Base-by-base conservation (phyloP, 2,329 filamentous ascomycete species). In the Ilyonectria destructans region DNA sequence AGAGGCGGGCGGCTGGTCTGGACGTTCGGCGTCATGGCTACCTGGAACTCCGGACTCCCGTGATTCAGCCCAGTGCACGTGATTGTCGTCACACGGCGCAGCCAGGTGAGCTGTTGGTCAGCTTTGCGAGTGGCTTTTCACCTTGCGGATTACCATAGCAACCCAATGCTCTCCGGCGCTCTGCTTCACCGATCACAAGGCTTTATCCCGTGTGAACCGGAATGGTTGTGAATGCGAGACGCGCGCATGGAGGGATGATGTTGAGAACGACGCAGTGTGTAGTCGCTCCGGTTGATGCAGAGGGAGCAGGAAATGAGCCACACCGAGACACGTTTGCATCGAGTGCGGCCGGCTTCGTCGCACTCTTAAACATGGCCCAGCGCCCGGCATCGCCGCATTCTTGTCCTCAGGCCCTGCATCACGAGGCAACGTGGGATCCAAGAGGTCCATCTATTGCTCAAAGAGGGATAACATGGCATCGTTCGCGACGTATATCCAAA, bases 1-100 rank as follows among this genome's bases (percentile, higher is more conserved):
- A 79, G 83, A 77, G 72, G 80, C 77, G 77, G 86, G 78, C 79
- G 85, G 79, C 67, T 77, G 73, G 77, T 73, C 71, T 74, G 69
- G 19, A 74, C 58, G 69, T 76, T 71, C 58, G 75, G 71, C 65
- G 69, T 68, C 75, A 77, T 77, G 46, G 48, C 66, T 62, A 58
- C 60, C 58, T 65, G 9, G 33, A 56, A 12, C 48, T 58, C 49
- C 55, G 62, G 49, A 31, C 33, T 61, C 57, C 67, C 74, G 71
- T 74, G 68, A 77, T 74, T 61, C 69, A 59, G 71, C 65, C 55
- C 52, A 57, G 63, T 71, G 68, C 75, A 77, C 75, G 75, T 77
- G 75, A 77, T 75, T 71, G 37, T 69, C 61, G 74, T 76, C 74
- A 75, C 74, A 69, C 62, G 71, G 71, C 52, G 51, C 58, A 64